Evolutionary conservation across 768 basidiomycete genomes (phyloP), one percentile per base, ranked within the genome.

Genomic region (Cystobasidium tubakii): DNA sequence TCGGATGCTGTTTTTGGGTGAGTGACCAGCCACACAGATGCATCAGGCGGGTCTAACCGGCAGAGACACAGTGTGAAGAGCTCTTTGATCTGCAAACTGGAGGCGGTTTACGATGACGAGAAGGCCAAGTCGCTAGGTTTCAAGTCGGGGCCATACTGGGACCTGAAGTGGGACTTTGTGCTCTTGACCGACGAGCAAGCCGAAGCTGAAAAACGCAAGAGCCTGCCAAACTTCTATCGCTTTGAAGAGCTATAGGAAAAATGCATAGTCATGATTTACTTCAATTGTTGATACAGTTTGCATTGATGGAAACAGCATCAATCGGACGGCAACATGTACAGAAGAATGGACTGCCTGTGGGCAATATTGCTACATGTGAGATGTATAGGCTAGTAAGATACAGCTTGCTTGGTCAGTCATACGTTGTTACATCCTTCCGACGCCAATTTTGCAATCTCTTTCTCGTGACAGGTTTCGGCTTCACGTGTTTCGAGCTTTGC

Each of bases 21-120:
- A 33, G 19, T 62, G 21, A 23, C 2, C 27, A 7, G 13, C 15
- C 23, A 39, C 27, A 6, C 29, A 21, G 10, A 1, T 90, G 84
- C 77, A 72, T 90, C 23, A 80, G 10, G 27, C 15, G 15, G 15
- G 39, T 39, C 46, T 65, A 6, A 91, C 92, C 78, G 84, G 86
- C 13, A 12, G n/a, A 90, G 92, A 1, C 91, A 92, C 80, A 90
- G 91, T 12, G 90, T 90, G 27, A 90, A 90, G 81, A 85, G 85
- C 62, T 90, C 88, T 6, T 83, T 93, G 31, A 84, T 91, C 23
- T 86, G 90, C 88, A 84, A 84, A 55, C 81, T 87, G 29, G 82
- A 85, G 60, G 81, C 85, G n/a, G 80, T 90, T 33, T 80, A 84
- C 0, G 86, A 90, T 72, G 83, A 88, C 74, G 86, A 87, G 13